A percentile compares a stretch with the other conserved stretches of the same genome.
Conservation (phyloP, 1,284 basidiomycete species). For the Moniliophthora roreri region DNA sequence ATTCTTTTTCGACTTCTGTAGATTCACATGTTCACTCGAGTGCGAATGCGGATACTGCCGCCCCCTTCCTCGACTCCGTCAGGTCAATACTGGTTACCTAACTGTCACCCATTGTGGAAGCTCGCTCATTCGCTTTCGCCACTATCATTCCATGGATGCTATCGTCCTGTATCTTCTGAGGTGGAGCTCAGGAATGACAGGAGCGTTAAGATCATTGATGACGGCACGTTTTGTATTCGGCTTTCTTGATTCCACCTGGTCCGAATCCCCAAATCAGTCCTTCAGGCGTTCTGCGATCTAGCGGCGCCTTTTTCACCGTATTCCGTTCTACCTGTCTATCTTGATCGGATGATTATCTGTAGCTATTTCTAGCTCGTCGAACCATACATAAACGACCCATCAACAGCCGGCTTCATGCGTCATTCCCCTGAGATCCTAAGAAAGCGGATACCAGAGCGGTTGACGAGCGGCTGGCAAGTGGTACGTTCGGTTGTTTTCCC, state of each 20-base stretch:
- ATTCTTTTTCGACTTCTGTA: background rate
- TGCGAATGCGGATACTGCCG: background rate
- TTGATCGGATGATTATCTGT: background rate
- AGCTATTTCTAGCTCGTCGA: background rate
- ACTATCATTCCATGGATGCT: slow-evolving; percentile 44
- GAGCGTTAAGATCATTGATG: slow-evolving; percentile 1
- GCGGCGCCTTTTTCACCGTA: background rate
- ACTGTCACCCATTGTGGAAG: background rate
- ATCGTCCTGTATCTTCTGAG: slow-evolving; percentile 29
- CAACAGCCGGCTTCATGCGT: slow-evolving; percentile 3
- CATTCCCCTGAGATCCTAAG: background rate
- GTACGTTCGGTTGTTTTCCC: slow-evolving; percentile 3
- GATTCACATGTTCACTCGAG: background rate
- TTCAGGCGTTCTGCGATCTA: background rate
- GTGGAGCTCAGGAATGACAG: background rate
- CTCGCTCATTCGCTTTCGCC: no score
- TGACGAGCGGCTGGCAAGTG: slow-evolving; percentile 3
- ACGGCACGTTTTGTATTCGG: background rate
- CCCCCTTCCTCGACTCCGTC: background rate
- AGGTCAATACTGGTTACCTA: background rate
- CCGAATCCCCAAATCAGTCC: background rate
- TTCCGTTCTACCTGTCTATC: background rate
- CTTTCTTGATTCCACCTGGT: background rate
- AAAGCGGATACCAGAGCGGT: background rate
- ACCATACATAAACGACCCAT: background rate